Evolutionary conservation across 2,329 filamentous ascomycete species (phyloP), one percentile per base, ranked within the genome.

Genomic region (Dothiorella sarmentorum): DNA sequence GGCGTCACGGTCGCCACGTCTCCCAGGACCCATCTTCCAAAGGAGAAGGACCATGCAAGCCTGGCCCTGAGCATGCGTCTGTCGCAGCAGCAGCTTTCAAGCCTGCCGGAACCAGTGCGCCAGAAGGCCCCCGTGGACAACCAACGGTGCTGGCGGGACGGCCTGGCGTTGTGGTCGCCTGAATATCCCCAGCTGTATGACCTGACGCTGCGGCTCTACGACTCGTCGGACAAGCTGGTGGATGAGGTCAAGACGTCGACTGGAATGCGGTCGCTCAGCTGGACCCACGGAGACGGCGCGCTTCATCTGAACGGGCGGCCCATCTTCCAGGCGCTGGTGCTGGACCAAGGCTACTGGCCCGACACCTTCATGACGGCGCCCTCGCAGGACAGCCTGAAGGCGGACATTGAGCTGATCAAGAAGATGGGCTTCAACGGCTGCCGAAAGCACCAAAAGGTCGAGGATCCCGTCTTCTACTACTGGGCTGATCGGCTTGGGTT

Each of bases 331-430:
- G 78, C 81, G 11, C 72, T 86, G 1, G 77, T 79, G 49, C 76
- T 86, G 10, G 84, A 86, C 68, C 83, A 86, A 68, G 83, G 84
- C 40, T 86, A 86, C 73, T 86, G 84, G 84, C 82, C 82, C 1
- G 73, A 79, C 3, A 84, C 83, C 0, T 79, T 84, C 61, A 78
- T 85, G 73, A 86, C 84, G 3, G 82, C 83, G 1, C 82, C 83
- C 0, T 91, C 75, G 0, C 68, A 74, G 0, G 70, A 77, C 7
- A 75, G 74, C 3, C 67, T 84, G 15, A 78, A 76, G 61, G 56
- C 63, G 0, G 83, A 86, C 63, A 84, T 85, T 60, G 75, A 80
- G 60, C 73, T 85, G 2, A 71, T 77, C 17, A 85, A 85, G 71
- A 75, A 74, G 17, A 84, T 86, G 81, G 84, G 84, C 7, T 83